Evolutionary conservation across 306 rosid genomes (phyloP).

Genomic region (Quercus berberidifolia): DNA sequence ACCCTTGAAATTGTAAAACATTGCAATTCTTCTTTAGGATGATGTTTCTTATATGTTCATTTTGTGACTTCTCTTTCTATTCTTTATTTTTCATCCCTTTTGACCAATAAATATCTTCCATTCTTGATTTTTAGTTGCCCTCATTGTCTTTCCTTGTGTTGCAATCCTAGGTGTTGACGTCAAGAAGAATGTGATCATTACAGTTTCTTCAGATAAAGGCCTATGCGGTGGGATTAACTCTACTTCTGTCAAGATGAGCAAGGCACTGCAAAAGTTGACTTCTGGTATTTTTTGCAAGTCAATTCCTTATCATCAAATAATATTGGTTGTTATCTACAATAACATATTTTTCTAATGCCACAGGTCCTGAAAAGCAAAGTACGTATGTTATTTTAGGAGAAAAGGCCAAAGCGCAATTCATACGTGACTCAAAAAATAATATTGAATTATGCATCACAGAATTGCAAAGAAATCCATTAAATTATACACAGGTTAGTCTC

Average conservation of each 20-base stretch:
- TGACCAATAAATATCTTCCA: neutral
- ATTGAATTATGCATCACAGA: constrained; percentile 63
- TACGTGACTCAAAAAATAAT: constrained; percentile 83
- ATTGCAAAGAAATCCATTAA: constrained; percentile 88
- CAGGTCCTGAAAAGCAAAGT: constrained; percentile 81
- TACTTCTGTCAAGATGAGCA: constrained; percentile 95
- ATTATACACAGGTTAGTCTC: constrained; percentile 72
- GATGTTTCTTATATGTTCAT: neutral
- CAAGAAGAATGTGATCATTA: constrained; percentile 76
- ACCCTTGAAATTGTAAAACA: neutral
- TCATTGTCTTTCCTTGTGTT: constrained; percentile 17
- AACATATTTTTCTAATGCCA: neutral
- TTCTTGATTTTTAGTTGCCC: constrained; percentile 9
- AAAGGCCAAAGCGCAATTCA: constrained; percentile 86
- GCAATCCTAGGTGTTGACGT: constrained; percentile 55
- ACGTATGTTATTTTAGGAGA: constrained; percentile 90
- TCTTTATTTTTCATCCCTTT: neutral
- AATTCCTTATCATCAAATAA: constrained; percentile 6
- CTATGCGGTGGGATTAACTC: constrained; percentile 99
- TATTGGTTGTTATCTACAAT: neutral
- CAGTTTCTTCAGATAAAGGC: constrained; percentile 96
- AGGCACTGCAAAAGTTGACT: constrained; percentile 52
- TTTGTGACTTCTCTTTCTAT: neutral
- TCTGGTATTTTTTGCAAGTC: constrained; percentile 54
- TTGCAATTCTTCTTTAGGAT: neutral